Evolutionary conservation across 768 basidiomycete species (phyloP).

Genomic region (Kwoniella botswanensis): DNA sequence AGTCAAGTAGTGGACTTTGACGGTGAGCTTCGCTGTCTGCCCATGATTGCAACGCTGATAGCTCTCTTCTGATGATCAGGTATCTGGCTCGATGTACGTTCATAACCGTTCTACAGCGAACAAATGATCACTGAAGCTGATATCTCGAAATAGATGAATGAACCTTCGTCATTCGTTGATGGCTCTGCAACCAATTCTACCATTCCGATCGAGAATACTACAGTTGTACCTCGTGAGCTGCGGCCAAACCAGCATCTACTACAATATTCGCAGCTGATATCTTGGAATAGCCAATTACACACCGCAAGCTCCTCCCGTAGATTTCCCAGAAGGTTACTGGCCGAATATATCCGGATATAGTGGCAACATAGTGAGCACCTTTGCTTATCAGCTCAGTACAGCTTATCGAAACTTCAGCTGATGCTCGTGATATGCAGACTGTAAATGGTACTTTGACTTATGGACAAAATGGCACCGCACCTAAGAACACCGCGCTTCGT

Average conservation of each 20-base stretch:
- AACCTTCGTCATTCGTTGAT: slow-evolving; percentile 69
- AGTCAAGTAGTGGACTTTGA: slow-evolving; percentile 63
- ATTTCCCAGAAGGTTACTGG: slow-evolving; percentile 23
- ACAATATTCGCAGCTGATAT: background rate
- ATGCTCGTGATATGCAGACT: slow-evolving; percentile 7
- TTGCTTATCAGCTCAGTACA: background rate
- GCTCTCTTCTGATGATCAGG: slow-evolving; percentile 37
- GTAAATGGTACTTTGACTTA: slow-evolving; percentile 15
- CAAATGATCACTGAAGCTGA: background rate
- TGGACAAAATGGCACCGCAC: slow-evolving; percentile 21
- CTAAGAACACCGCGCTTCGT: slow-evolving; percentile 20
- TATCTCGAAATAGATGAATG: slow-evolving; percentile 65
- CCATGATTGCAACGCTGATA: background rate
- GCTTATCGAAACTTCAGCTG: background rate
- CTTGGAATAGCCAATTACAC: slow-evolving; percentile 14
- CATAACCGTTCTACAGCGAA: background rate
- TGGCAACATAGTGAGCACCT: slow-evolving; percentile 15
- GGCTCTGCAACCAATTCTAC: slow-evolving; percentile 56
- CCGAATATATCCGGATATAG: slow-evolving; percentile 20
- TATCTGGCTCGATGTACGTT: slow-evolving; percentile 64
- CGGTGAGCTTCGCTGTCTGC: slow-evolving; percentile 43
- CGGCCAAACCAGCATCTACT: background rate
- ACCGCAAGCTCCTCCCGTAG: slow-evolving; percentile 16
- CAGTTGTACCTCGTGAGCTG: slow-evolving; percentile 20
- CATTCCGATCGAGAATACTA: slow-evolving; percentile 16